phyloP scores from a whole-genome alignment of 495 filamentous ascomycete species.

The Aspergillus funiculosus region DNA sequence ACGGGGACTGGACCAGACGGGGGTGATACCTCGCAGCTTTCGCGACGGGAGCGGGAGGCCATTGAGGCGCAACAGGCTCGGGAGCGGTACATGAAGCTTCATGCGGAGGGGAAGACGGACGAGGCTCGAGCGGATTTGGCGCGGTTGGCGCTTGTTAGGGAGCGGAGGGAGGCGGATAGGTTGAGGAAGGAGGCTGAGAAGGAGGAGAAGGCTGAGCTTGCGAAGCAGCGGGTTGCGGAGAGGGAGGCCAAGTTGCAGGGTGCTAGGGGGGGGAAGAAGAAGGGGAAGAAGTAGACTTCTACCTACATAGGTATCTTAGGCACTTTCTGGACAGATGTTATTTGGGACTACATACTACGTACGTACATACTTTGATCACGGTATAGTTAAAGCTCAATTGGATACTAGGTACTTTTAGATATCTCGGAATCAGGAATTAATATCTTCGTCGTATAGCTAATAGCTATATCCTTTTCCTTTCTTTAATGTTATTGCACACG shows the following conservation, averaged over 20 bases:
- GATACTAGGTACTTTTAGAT: no score
- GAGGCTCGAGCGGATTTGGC: slow-evolving; percentile 92
- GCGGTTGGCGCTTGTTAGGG: slow-evolving; percentile 68
- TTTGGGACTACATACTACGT: no score
- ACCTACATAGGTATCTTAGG: not conserved
- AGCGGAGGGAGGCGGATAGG: slow-evolving; percentile 81
- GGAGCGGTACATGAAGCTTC: slow-evolving; percentile 87
- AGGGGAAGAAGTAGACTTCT: slow-evolving; percentile 37
- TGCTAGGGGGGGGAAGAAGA: slow-evolving; percentile 31
- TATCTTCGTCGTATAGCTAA: no score
- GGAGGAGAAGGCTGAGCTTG: slow-evolving; percentile 61
- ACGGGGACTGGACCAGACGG: slow-evolving; percentile 22
- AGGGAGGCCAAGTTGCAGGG: slow-evolving; percentile 32
- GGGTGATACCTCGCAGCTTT: slow-evolving; percentile 49
- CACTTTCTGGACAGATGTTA: no score
- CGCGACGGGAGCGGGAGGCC: slow-evolving; percentile 81
- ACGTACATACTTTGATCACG: no score
- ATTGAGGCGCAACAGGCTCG: slow-evolving; percentile 80
- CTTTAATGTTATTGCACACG: no score
- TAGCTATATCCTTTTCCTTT: no score
- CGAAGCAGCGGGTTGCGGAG: slow-evolving; percentile 41
- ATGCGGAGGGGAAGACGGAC: slow-evolving; percentile 94
- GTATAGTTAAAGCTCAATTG: no score
- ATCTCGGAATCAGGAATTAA: no score
- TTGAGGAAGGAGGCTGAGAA: slow-evolving; percentile 74